Evolutionary conservation across 2,329 filamentous ascomycete genomes (phyloP), one percentile per base, ranked within the genome.

Genomic region (Hypoxylon sp.): DNA sequence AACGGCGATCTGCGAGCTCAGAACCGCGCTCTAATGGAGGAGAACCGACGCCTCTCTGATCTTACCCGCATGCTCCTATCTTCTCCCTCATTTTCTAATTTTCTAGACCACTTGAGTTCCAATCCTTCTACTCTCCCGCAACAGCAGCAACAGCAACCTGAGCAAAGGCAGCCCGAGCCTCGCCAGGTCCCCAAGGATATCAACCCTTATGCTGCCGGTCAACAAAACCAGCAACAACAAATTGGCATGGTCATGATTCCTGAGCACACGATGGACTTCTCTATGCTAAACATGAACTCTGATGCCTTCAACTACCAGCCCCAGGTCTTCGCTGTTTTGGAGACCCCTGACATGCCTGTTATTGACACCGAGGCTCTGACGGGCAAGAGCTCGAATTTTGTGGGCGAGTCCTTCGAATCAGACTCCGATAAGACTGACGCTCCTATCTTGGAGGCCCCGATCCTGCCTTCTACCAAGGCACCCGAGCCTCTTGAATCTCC

Each of bases 201-300:
- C 71, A 90, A 89, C 78, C 84, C 89, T 5, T 90, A 90, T 71
- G 79, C 82, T 43, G 80, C 84, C 60, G 76, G 79, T 60, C 83
- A 85, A 61, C 84, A 86, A 61, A 84, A 86, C 46, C 80, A 88
- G 56, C 85, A 88, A 73, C 87, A 90, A 70, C 90, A 92, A 77
- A 91, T 94, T 71, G 90, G 90, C 75, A 92, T 97, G 86, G 89
- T 91, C 63, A 91, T 94, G 86, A 89, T 97, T 50, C 93, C 93
- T 1, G 93, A 97, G 80, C 89, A 92, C 73, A 85, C 82, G 57
- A 84, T 94, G 79, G 92, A 97, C 75, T 90, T 94, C 74, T 88
- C 90, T 59, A 87, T 91, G 81, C 85, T 96, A n/a, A 82, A 77
- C 70, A 79, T 94, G 49, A 87, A 87, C 75, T 78, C 81, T 58